A percentile compares a stretch with the other conserved stretches of the same genome.
Evolutionary conservation across 2,329 filamentous ascomycete genomes (phyloP).

Genomic region (Colletotrichum somersetense): DNA sequence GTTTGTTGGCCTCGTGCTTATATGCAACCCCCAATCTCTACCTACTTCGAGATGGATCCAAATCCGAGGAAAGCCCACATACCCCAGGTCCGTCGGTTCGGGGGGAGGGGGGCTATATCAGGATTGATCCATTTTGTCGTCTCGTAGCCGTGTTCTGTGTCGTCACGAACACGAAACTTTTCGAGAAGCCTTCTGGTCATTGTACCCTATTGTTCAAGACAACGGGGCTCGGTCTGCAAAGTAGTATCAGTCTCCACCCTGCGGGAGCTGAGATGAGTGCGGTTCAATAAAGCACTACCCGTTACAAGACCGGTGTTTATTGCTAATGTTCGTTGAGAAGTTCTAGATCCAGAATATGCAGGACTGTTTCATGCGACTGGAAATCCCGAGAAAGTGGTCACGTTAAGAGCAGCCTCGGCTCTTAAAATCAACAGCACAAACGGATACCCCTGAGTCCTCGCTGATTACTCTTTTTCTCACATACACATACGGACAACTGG

Average conservation of each 20-base stretch:
- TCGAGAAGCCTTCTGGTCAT: constrained; percentile 35
- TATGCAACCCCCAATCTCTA: not conserved
- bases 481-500: not conserved
- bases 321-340: not conserved
- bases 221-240: not conserved
- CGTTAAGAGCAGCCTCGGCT: constrained; percentile 4
- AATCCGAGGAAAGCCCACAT: constrained; percentile 43
- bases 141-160: constrained; percentile 47
- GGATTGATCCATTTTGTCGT: constrained; percentile 64
- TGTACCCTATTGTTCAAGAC: not conserved
- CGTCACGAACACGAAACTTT: constrained; percentile 36
- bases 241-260: not conserved
- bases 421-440: constrained; percentile 31
- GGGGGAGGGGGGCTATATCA: constrained; percentile 56
- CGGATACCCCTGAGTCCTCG: not conserved
- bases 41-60: constrained; percentile 43
- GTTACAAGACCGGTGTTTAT: not conserved
- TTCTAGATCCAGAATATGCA: not conserved
- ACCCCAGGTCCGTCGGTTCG: constrained; percentile 60
- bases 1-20: too few species aligned
- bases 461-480: too few species aligned
- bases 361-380: not conserved
- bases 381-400: not conserved
- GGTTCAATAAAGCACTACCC: not conserved
- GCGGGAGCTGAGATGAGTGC: not conserved